Base-by-base conservation (phyloP, 202 grass and related monocot genomes). In the Brachypodium distachyon region DNA sequence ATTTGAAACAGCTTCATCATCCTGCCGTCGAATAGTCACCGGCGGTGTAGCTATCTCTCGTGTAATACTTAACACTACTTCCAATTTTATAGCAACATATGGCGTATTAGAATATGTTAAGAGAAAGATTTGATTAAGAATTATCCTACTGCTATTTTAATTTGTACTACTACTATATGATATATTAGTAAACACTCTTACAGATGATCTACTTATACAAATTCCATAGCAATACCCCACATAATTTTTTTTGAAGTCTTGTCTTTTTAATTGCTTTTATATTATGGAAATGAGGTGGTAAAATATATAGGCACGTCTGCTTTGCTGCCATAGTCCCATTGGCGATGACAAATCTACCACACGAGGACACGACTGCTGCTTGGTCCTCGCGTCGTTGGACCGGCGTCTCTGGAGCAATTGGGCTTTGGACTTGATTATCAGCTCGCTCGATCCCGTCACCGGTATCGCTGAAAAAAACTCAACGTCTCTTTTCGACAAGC, bases 401-500 rank as follows among this genome's bases (percentile, higher is more conserved):
- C 70, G 63, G 16, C 58, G 28, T 63, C 55, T 51, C 72, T 70
- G 68, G 62, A 49, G 38, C 22, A 38, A 7, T 34, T 53, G 49
- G 17, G 55, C n/a, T 59, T 41, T 67, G 60, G 75, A 14, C 36
- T 59, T 52, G 33, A 65, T 41, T 31, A 54, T 21, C 60, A 6
- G 37, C 65, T 55, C n/a, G n/a, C n/a, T n/a, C n/a, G n/a, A n/a
- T n/a, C 12, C 58, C 32, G 25, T 18, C 32, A 32, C 70, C 56
- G 65, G 34, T 44, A 63, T 75, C 34, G 46, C 55, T 75, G 60
- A 72, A 23, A 54, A n/a, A n/a, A n/a, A n/a, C n/a, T 76, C 79
- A 52, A 36, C 41, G 2, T 52, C 42, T 53, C 49, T 76, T 83
- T 75, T 57, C 37, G 74, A 78, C 61, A 59, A 73, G 67, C 73